phyloP scores from a whole-genome alignment of 2,329 filamentous ascomycete species.

The Periconia sp. region DNA sequence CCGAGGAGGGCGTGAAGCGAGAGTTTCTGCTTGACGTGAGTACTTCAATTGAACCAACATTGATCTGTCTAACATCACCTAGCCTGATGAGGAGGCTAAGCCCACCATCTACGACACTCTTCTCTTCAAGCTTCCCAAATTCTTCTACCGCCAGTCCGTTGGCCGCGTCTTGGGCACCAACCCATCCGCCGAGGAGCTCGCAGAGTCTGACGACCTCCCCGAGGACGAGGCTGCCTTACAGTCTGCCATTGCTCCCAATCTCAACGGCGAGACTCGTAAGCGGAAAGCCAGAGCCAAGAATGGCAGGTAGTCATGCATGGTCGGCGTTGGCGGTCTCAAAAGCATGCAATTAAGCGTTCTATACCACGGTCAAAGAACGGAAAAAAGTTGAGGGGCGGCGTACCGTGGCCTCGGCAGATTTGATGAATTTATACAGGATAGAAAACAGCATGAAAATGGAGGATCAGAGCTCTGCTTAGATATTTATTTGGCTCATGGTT shows the following conservation, averaged over 20 bases:
- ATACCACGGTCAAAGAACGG: not conserved
- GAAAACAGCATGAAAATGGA: too few relatives aligned
- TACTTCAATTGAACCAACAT: constrained; percentile 23
- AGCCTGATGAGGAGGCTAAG: constrained; percentile 79
- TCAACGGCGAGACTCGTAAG: constrained; percentile 54
- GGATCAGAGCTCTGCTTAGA: too few relatives aligned
- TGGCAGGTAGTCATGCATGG: constrained; percentile 22
- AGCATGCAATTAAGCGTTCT: constrained; percentile 4
- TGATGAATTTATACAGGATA: too few relatives aligned
- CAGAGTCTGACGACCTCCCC: constrained; percentile 43
- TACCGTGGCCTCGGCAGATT: too few relatives aligned
- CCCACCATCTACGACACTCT: constrained; percentile 85
- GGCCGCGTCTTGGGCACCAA: constrained; percentile 52
- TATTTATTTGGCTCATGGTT: too few relatives aligned
- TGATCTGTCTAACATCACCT: constrained; percentile 23
- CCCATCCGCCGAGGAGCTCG: constrained; percentile 41
- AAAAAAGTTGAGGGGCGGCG: too few relatives aligned
- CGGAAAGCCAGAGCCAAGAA: constrained; percentile 36
- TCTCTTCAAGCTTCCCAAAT: constrained; percentile 78
- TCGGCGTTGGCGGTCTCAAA: not conserved
- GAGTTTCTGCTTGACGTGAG: constrained; percentile 89
- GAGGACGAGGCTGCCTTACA: constrained; percentile 49
- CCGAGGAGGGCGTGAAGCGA: constrained; percentile 81
- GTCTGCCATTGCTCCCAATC: constrained; percentile 51
- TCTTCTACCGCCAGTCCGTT: constrained; percentile 64